A percentile compares a stretch with the other conserved stretches of the same genome.
These are phyloP conservation scores for Xylariomycetidae sp. DNA, from an alignment of 2,329 filamentous ascomycete genomes.

Conservation along the genomic window DNA sequence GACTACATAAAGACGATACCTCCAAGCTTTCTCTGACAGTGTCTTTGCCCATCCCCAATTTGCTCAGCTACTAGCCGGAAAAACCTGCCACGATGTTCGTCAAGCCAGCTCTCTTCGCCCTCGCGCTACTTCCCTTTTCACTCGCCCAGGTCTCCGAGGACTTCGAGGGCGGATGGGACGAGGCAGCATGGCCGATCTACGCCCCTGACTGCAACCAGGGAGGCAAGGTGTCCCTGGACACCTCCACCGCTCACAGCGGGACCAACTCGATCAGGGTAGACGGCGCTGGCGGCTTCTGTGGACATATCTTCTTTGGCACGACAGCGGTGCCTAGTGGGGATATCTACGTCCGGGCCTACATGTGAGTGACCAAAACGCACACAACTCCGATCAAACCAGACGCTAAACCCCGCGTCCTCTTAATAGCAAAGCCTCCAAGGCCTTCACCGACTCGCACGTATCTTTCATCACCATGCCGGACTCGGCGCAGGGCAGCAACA, in stretches of 20 bases:
- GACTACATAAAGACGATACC: too few species aligned
- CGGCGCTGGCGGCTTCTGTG: conserved; percentile 50
- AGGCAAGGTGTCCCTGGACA: conserved; percentile 53
- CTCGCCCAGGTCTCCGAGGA: conserved; percentile 50
- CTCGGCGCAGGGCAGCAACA: conserved; percentile 47
- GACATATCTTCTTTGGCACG: conserved; percentile 59
- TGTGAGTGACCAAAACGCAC: too few species aligned
- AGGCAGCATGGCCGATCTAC: conserved; percentile 54
- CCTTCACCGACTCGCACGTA: conserved; percentile 55
- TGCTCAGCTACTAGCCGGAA: not conserved
- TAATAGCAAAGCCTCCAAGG: conserved; percentile 50
- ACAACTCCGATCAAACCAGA: not conserved
- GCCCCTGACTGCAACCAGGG: conserved; percentile 57
- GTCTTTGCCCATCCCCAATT: too few species aligned
- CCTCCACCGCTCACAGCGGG: conserved; percentile 50
- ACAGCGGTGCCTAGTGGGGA: conserved; percentile 51
- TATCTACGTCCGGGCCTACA: conserved; percentile 50
- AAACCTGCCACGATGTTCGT: conserved; percentile 33
- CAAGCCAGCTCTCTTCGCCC: conserved; percentile 38
- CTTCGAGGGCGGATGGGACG: conserved; percentile 56
- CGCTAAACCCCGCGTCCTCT: conserved; percentile 7
- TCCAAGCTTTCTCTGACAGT: too few species aligned
- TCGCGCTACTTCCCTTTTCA: conserved; percentile 42
- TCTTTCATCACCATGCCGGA: conserved; percentile 63
- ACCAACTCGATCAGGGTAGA: conserved; percentile 50